Percentiles rank a stretch among this genome's conserved stretches.
These are phyloP conservation scores for Marasmius sp. DNA, from an alignment of 1,284 basidiomycete species.

Conservation along the genomic window DNA sequence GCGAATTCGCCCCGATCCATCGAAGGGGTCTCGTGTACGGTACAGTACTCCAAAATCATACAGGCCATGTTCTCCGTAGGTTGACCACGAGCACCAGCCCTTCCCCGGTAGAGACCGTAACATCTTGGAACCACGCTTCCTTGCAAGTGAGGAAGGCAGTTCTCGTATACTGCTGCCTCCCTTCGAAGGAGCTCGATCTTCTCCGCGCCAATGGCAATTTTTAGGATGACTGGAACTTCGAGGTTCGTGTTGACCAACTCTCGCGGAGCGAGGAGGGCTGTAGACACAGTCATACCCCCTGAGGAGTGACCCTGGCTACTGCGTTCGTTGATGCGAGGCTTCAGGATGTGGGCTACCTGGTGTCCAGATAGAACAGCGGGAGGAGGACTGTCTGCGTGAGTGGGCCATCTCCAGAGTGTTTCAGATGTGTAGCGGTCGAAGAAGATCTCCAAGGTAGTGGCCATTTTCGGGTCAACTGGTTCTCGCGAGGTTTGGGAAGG, in stretches of 20 bases:
- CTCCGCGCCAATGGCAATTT: background rate
- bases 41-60: conserved; percentile 1
- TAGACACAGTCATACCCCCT: background rate
- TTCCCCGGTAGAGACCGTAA: background rate
- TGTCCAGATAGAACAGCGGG: background rate
- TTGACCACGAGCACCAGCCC: background rate
- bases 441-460: background rate
- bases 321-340: background rate
- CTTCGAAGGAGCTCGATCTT: background rate
- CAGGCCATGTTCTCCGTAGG: background rate
- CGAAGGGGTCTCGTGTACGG: background rate
- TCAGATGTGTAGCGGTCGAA: background rate
- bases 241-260: too few relatives aligned
- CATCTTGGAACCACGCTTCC: background rate
- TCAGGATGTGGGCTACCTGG: background rate
- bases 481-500: too few relatives aligned
- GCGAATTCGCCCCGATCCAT: background rate
- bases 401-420: background rate
- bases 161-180: background rate
- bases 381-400: background rate
- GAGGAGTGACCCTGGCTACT: too few relatives aligned
- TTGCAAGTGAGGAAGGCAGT: background rate
- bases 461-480: too few relatives aligned
- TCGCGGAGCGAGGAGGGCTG: background rate
- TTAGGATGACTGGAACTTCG: background rate